These are phyloP conservation scores for Termitomyces titanicus DNA, from an alignment of 768 basidiomycete genomes.

Conservation along the genomic window DNA sequence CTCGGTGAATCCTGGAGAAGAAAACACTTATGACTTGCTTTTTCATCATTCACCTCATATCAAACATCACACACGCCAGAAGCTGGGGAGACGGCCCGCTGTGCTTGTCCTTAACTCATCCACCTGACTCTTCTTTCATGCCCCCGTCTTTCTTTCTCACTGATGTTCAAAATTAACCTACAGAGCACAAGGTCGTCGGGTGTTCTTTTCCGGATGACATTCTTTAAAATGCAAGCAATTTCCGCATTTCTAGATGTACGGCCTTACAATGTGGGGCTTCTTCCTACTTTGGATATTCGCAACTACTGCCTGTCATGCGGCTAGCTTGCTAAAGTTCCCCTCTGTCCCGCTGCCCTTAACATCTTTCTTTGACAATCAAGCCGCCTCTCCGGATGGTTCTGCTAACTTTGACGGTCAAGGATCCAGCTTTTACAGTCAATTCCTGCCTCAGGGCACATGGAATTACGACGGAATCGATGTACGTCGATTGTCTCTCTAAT, in stretches of 20 bases:
- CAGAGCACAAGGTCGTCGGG: neutral
- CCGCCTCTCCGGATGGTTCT: slow-evolving; percentile 35
- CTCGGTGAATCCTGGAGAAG: too few relatives aligned
- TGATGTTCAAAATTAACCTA: neutral
- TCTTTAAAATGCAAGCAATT: neutral
- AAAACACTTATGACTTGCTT: neutral
- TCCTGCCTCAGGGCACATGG: slow-evolving; percentile 37
- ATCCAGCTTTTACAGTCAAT: slow-evolving; percentile 35
- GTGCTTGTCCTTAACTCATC: neutral
- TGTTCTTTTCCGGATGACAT: neutral
- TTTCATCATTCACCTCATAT: neutral
- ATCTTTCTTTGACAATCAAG: slow-evolving; percentile 37
- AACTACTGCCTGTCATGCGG: neutral
- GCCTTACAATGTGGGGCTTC: neutral
- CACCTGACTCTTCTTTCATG: neutral
- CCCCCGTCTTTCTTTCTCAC: neutral
- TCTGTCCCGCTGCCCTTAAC: slow-evolving; percentile 27
- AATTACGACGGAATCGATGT: slow-evolving; percentile 37
- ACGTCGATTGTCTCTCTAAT: neutral
- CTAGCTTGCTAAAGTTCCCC: slow-evolving; percentile 21
- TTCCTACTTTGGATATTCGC: neutral
- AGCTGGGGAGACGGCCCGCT: neutral
- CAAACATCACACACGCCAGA: neutral
- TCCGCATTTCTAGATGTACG: neutral
- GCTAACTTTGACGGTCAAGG: slow-evolving; percentile 38